Conservation (phyloP, 2,329 filamentous ascomycete species). For the Ceratocystis destructans region DNA sequence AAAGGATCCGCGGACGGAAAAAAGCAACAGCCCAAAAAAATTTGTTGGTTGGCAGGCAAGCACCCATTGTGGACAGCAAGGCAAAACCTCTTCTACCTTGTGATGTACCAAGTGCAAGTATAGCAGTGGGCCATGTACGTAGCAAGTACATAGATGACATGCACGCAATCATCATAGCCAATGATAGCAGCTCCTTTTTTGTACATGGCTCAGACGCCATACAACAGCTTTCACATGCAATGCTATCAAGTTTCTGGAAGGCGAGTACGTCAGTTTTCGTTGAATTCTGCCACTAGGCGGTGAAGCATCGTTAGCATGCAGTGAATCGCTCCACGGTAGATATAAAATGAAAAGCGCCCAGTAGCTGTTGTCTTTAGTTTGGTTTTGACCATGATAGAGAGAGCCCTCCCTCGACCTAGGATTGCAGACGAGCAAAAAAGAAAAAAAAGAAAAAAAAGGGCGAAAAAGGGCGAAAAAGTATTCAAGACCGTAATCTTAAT, state of each 20-base stretch:
- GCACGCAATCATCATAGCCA: background rate
- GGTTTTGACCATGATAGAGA: no score
- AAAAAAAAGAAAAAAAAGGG: no score
- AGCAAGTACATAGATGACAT: no score
- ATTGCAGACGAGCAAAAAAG: no score
- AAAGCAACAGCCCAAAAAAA: background rate
- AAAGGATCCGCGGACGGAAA: background rate
- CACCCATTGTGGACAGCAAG: conserved; percentile 2
- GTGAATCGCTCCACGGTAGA: background rate
- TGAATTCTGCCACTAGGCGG: conserved; percentile 18
- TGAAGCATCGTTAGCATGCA: background rate
- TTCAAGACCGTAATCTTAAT: background rate
- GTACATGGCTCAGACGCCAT: background rate
- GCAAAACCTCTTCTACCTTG: background rate
- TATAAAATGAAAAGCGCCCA: background rate
- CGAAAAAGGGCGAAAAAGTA: no score
- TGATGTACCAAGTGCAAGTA: background rate
- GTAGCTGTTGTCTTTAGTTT: no score
- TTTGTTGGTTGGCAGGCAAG: conserved; percentile 8
- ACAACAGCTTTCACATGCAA: background rate
- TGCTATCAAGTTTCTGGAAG: background rate
- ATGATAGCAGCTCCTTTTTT: background rate
- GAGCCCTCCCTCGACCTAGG: no score
- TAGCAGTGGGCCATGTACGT: background rate
- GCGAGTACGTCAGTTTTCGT: conserved; percentile 2